Evolutionary conservation across 1,139 yeast species (phyloP).

Genomic region (Magnusiomyces tetraspermus): DNA sequence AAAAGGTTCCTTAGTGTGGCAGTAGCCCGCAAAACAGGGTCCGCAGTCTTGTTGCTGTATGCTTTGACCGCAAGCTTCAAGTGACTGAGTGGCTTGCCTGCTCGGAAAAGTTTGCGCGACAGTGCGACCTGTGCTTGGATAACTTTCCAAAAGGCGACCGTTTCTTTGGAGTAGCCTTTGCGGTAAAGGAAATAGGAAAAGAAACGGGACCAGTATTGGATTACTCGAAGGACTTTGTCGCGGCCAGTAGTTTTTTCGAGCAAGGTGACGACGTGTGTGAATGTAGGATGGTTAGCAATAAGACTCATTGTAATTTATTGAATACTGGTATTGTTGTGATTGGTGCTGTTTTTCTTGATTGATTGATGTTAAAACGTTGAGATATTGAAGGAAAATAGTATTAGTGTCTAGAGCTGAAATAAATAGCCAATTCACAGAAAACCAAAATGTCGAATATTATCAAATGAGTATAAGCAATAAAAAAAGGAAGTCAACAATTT

Average conservation of each 20-base stretch:
- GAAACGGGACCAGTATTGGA: conserved; percentile 76
- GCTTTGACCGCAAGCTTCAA: conserved; percentile 60
- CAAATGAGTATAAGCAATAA: too few species aligned
- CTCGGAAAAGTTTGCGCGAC: conserved; percentile 76
- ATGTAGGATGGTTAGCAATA: conserved; percentile 50
- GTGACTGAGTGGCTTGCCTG: conserved; percentile 74
- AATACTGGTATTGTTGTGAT: too few species aligned
- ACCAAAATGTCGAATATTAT: too few species aligned
- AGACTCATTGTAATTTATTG: conserved; percentile 18
- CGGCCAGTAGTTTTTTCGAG: conserved; percentile 59
- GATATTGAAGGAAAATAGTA: too few species aligned
- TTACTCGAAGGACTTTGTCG: conserved; percentile 70
- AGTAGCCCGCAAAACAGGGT: conserved; percentile 49
- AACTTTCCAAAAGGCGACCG: conserved; percentile 43
- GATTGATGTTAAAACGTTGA: too few species aligned
- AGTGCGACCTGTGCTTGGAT: conserved; percentile 54
- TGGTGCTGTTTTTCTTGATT: too few species aligned
- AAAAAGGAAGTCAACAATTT: too few species aligned
- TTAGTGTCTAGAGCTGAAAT: too few species aligned
- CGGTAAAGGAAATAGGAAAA: conserved; percentile 53
- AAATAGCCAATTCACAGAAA: too few species aligned
- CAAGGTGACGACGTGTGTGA: conserved; percentile 52
- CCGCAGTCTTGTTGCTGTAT: conserved; percentile 62
- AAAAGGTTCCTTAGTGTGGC: conserved; percentile 61
- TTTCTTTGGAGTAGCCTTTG: conserved; percentile 46